Conservation (phyloP, 2,329 filamentous ascomycete genomes). For the Beauveria sp. region DNA sequence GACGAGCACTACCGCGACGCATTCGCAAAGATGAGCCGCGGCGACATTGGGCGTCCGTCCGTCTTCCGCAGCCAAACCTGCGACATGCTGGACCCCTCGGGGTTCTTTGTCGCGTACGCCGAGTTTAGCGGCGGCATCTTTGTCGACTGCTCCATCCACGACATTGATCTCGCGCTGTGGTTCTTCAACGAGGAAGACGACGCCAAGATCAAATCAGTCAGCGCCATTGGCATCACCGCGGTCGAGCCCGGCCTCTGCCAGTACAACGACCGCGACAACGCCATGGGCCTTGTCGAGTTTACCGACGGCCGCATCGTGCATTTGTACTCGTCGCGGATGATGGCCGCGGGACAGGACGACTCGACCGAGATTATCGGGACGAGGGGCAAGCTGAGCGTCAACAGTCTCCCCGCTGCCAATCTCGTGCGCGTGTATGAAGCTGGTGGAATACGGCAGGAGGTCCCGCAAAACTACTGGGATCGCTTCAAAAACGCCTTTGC, state of each 20-base stretch:
- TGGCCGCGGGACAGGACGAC: neutral
- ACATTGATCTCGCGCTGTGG: constrained; percentile 41
- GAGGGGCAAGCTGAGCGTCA: neutral
- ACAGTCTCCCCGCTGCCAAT: neutral
- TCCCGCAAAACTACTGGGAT: neutral
- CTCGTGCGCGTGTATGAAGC: neutral
- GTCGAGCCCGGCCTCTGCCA: neutral
- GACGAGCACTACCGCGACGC: constrained; percentile 60
- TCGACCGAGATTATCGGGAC: neutral
- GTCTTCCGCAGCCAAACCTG: constrained; percentile 61
- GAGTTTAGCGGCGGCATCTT: constrained; percentile 61
- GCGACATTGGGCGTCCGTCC: constrained; percentile 51
- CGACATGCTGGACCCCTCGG: constrained; percentile 57
- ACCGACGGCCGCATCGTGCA: neutral
- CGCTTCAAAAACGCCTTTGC: neutral
- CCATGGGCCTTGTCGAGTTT: neutral
- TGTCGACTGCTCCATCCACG: constrained; percentile 64
- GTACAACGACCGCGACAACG: neutral
- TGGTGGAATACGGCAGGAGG: neutral
- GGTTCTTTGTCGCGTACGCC: constrained; percentile 62
- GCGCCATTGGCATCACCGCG: neutral
- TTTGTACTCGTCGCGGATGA: neutral
- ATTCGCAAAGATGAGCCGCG: constrained; percentile 40
- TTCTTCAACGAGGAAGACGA: constrained; percentile 25
- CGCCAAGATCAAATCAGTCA: constrained; percentile 36